Evolutionary conservation across 2,329 filamentous ascomycete genomes (phyloP).

Genomic region (Pseudogymnoascus sp.): DNA sequence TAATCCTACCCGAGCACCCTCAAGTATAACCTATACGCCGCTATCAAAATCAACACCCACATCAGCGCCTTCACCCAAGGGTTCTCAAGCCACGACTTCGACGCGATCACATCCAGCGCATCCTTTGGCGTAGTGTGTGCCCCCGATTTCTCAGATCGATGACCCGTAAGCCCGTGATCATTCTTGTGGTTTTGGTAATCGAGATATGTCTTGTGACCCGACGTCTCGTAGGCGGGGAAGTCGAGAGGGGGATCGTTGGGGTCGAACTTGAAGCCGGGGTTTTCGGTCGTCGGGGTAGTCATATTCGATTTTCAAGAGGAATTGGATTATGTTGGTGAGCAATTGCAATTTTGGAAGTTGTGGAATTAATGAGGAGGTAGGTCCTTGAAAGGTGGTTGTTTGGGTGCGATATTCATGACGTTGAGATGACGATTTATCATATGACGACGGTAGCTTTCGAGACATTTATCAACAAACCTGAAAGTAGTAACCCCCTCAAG

Average conservation of each 20-base stretch:
- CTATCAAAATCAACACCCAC: not conserved
- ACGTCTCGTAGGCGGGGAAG: slow-evolving; percentile 5
- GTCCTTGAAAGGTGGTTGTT: not conserved
- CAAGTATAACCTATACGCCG: slow-evolving; percentile 2
- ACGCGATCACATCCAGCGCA: not conserved
- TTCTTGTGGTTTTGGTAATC: slow-evolving; percentile 1
- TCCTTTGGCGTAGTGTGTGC: not conserved
- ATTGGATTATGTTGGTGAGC: not conserved
- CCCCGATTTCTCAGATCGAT: not conserved
- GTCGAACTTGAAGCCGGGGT: not conserved
- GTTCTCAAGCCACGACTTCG: not conserved
- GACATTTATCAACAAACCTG: slow-evolving; percentile 6
- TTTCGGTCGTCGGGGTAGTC: slow-evolving; percentile 4
- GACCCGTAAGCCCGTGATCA: not conserved
- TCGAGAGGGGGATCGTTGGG: not conserved
- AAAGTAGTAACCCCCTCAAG: not conserved
- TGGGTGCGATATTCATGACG: slow-evolving; percentile 5
- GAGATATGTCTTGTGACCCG: slow-evolving; percentile 1
- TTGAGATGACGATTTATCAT: slow-evolving; percentile 6
- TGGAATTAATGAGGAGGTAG: not conserved
- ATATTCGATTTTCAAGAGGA: not conserved
- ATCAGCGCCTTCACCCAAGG: not conserved
- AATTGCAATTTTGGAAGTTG: not conserved
- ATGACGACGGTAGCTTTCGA: not conserved
- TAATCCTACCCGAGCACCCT: not conserved